phyloP scores from a whole-genome alignment of 495 filamentous ascomycete species.

The Daldinia bambusicola region DNA sequence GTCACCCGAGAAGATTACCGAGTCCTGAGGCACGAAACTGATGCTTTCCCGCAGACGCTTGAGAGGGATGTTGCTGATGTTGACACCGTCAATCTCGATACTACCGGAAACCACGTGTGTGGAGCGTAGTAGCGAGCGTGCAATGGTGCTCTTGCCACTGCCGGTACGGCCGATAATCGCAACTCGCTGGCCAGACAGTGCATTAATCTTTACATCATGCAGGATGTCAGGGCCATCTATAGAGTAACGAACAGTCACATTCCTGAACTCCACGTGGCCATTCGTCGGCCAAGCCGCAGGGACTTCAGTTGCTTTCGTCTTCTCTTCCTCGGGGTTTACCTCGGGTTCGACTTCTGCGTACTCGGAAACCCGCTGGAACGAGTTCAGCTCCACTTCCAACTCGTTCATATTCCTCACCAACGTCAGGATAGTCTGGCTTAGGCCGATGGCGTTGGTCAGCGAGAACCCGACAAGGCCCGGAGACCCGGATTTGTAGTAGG shows the following conservation, averaged over 20 bases:
- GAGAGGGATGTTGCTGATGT: slow-evolving; percentile 52
- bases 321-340: slow-evolving; percentile 43
- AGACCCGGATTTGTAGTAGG: slow-evolving; percentile 13
- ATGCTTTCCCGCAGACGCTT: slow-evolving; percentile 53
- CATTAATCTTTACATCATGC: slow-evolving; percentile 39
- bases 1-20: slow-evolving; percentile 56
- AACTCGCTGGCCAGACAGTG: slow-evolving; percentile 48
- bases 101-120: slow-evolving; percentile 48
- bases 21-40: slow-evolving; percentile 58
- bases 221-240: slow-evolving; percentile 35
- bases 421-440: slow-evolving; percentile 32
- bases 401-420: slow-evolving; percentile 55
- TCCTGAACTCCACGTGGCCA: slow-evolving; percentile 44
- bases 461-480: slow-evolving; percentile 34
- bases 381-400: slow-evolving; percentile 65
- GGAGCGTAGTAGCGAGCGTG: slow-evolving; percentile 54
- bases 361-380: slow-evolving; percentile 63
- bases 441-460: slow-evolving; percentile 30
- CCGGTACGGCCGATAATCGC: slow-evolving; percentile 59
- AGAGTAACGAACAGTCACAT: slow-evolving; percentile 48
- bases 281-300: slow-evolving; percentile 48
- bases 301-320: slow-evolving; percentile 42
- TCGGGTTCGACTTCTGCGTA: slow-evolving; percentile 62
- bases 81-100: slow-evolving; percentile 54
- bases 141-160: slow-evolving; percentile 53